phyloP scores from a whole-genome alignment of 352 stramenopile genomes.

The Phytophthora fragariae region DNA sequence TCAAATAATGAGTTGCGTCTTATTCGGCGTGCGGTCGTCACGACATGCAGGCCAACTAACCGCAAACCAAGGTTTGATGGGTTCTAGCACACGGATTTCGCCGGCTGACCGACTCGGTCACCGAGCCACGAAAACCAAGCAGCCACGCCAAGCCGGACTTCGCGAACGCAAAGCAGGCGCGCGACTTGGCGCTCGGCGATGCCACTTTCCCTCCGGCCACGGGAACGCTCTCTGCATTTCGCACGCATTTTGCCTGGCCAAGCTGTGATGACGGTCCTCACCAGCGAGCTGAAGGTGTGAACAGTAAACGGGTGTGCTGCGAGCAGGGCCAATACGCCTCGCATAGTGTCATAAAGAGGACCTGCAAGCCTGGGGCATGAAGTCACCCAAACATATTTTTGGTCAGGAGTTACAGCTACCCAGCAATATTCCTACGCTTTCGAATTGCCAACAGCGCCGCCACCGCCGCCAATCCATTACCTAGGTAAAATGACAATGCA shows the following conservation, averaged over 20 bases:
- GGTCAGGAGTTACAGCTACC: neutral
- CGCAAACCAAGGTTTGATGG: neutral
- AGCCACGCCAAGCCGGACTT: neutral
- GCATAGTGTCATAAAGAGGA: neutral
- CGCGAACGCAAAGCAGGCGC: neutral
- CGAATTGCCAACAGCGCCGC: neutral
- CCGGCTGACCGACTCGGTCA: no score
- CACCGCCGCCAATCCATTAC: neutral
- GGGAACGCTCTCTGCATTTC: neutral
- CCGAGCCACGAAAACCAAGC: no score
- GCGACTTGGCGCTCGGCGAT: neutral
- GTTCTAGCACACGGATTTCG: no score
- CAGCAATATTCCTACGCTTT: neutral
- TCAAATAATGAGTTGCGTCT: neutral
- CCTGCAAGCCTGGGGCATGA: no score
- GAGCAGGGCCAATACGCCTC: neutral
- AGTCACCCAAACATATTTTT: no score
- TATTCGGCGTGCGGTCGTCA: neutral
- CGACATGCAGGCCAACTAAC: neutral
- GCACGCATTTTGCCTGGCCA: neutral
- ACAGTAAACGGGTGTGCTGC: neutral
- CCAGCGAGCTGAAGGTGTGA: neutral
- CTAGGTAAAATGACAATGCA: neutral
- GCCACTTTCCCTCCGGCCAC: conserved; percentile 1
- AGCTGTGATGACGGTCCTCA: neutral